Conservation (phyloP, 257 asterid species). For the Solanum peruvianum region DNA sequence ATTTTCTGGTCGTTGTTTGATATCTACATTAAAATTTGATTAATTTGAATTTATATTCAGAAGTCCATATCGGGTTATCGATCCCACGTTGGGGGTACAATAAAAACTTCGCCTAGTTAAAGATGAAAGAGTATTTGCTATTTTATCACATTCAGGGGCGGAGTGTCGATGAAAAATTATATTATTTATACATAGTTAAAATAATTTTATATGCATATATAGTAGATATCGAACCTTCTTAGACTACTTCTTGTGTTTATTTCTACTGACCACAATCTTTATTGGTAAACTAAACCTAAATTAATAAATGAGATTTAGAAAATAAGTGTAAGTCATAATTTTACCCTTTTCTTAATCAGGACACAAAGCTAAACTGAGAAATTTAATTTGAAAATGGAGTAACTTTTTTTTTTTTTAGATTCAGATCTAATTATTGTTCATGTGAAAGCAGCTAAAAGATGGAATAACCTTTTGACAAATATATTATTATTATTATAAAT, state of each 20-base stretch:
- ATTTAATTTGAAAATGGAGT: not conserved
- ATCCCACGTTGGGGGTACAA: too few relatives aligned
- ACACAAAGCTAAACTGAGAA: not conserved
- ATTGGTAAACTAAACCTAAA: not conserved
- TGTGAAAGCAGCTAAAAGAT: not conserved
- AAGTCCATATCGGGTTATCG: too few relatives aligned
- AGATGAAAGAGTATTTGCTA: too few relatives aligned
- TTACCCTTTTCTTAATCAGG: not conserved
- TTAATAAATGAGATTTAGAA: not conserved
- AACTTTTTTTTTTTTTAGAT: not conserved
- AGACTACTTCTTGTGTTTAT: too few relatives aligned
- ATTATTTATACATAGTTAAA: too few relatives aligned
- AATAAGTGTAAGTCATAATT: not conserved
- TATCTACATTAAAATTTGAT: accelerated
- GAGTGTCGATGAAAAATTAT: too few relatives aligned
- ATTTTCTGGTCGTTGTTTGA: accelerated
- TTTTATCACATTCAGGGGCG: not conserved
- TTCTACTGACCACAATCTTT: not conserved
- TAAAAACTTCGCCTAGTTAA: not conserved
- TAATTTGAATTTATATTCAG: accelerated
- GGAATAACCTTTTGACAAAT: not conserved
- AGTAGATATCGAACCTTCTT: too few relatives aligned
- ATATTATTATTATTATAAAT: not conserved
- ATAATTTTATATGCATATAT: too few relatives aligned
- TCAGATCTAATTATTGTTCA: not conserved